phyloP scores from a whole-genome alignment of 495 filamentous ascomycete genomes.

The Lasiosphaeriaceae sp. region DNA sequence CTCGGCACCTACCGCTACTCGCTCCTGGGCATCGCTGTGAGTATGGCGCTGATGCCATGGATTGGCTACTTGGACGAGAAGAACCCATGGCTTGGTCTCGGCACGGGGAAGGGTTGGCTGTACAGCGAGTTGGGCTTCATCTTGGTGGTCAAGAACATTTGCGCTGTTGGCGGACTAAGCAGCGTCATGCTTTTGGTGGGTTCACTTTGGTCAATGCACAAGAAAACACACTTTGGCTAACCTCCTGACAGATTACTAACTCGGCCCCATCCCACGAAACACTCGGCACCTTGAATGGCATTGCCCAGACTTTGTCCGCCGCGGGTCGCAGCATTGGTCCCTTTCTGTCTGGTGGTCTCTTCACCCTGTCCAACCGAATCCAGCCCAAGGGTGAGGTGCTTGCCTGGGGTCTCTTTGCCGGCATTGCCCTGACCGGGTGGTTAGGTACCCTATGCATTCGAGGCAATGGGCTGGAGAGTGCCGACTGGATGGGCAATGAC shows the following conservation, averaged over 20 bases:
- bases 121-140: conserved; percentile 75
- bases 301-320: conserved; percentile 90
- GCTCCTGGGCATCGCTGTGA: conserved; percentile 75
- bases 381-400: conserved; percentile 78
- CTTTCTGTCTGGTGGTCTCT: conserved; percentile 80
- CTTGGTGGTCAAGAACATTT: conserved; percentile 82
- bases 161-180: conserved; percentile 83
- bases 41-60: conserved; percentile 85
- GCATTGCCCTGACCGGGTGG: conserved; percentile 71
- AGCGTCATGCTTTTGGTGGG: conserved; percentile 80
- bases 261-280: conserved; percentile 81
- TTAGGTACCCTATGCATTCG: conserved; percentile 66
- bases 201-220: conserved; percentile 7
- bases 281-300: conserved; percentile 85
- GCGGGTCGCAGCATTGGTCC: conserved; percentile 86
- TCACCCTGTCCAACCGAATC: conserved; percentile 65
- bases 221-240: neutral
- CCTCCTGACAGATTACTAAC: conserved; percentile 71
- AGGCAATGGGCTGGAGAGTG: conserved; percentile 50
- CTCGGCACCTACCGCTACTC: conserved; percentile 73
- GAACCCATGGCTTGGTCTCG: conserved; percentile 38
- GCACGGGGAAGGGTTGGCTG: conserved; percentile 57
- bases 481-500: conserved; percentile 28
- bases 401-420: conserved; percentile 79
- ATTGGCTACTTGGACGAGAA: conserved; percentile 68